Evolutionary conservation across 2,329 filamentous ascomycete species (phyloP).

Genomic region (Clonostachys sp.): DNA sequence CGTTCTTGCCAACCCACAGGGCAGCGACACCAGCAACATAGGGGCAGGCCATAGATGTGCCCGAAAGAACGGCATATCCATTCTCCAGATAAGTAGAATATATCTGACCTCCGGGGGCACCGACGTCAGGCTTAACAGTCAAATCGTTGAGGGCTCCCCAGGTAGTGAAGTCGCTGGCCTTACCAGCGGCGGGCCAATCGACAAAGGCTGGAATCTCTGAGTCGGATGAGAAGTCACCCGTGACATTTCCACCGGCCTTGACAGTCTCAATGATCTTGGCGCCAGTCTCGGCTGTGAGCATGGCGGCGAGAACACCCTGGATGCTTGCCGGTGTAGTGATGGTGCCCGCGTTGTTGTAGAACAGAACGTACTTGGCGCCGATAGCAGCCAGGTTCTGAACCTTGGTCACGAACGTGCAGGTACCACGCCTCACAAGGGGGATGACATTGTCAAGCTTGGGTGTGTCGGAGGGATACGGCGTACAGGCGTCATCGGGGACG

Average conservation of each 20-base stretch:
- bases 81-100: conserved; percentile 33
- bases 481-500: conserved; percentile 16
- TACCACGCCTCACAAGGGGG: conserved; percentile 17
- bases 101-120: conserved; percentile 31
- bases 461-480: conserved; percentile 12
- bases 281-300: conserved; percentile 14
- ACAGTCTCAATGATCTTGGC: conserved; percentile 16
- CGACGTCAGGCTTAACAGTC: conserved; percentile 35
- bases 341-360: conserved; percentile 3
- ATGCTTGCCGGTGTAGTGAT: not conserved
- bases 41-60: conserved; percentile 41
- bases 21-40: conserved; percentile 31
- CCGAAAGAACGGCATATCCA: conserved; percentile 19
- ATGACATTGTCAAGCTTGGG: conserved; percentile 13
- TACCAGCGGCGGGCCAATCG: conserved; percentile 19
- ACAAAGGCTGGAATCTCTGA: conserved; percentile 13
- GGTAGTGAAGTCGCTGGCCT: conserved; percentile 29
- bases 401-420: conserved; percentile 20
- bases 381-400: conserved; percentile 14
- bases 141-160: conserved; percentile 39
- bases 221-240: conserved; percentile 18
- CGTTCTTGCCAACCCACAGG: conserved; percentile 11
- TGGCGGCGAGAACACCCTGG: conserved; percentile 14
- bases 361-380: conserved; percentile 12
- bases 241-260: conserved; percentile 15